These are phyloP conservation scores for Camellia japonica DNA, from an alignment of 148 eudicot species.

Conservation along the genomic window DNA sequence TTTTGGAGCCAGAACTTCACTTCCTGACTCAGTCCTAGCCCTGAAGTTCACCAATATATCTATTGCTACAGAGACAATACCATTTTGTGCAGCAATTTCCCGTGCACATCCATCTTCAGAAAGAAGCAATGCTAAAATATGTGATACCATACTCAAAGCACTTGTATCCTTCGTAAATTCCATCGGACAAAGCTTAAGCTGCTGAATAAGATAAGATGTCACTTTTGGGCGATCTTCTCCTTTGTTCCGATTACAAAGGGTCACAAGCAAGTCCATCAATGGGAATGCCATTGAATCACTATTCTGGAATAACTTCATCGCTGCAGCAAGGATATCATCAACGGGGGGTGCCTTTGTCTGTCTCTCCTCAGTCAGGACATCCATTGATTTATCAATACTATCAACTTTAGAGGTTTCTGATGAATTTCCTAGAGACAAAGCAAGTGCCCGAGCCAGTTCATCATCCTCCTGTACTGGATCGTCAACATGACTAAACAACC, in stretches of 20 bases:
- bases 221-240: conserved; percentile 87
- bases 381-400: conserved; percentile 56
- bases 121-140: conserved; percentile 84
- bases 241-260: conserved; percentile 83
- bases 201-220: conserved; percentile 73
- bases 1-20: conserved; percentile 52
- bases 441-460: conserved; percentile 92
- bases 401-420: conserved; percentile 77
- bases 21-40: conserved; percentile 39
- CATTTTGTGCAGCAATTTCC: conserved; percentile 75
- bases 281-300: conserved; percentile 80
- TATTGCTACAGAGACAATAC: conserved; percentile 53
- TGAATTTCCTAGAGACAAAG: conserved; percentile 83
- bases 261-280: conserved; percentile 78
- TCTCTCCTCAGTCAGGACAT: conserved; percentile 59
- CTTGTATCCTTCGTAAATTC: conserved; percentile 58
- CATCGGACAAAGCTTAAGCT: conserved; percentile 61
- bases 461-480: conserved; percentile 96
- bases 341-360: conserved; percentile 67
- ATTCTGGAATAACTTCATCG: conserved; percentile 76
- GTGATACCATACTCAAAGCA: conserved; percentile 78
- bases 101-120: conserved; percentile 74
- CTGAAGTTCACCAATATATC: conserved; percentile 58
- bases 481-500: conserved; percentile 88
- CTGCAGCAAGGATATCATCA: conserved; percentile 78